Base-by-base conservation (phyloP, 768 basidiomycete genomes). In the Phaffia tasmanica region DNA sequence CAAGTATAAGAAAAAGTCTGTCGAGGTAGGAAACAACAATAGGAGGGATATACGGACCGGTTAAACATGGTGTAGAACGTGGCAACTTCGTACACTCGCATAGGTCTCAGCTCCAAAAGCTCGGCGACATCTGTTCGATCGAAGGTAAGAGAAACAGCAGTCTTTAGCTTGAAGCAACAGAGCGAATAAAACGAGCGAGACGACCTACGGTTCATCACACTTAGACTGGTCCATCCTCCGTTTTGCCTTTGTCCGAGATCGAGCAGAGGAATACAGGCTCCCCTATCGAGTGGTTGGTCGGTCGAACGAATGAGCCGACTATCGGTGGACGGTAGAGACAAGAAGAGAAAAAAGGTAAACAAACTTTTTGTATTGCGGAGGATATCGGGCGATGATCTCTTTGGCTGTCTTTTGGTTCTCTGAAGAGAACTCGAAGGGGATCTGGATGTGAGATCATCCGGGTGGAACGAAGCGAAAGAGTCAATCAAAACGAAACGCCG, bases 1-100 rank as follows among this genome's bases (percentile, higher is more conserved):
- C 83, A 73, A n/a, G n/a, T n/a, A n/a, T n/a, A n/a, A 42, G 35
- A 11, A 42, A 42, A 11, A 42, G 35, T 42, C 35, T 5, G 35
- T 42, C 4, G 11, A 11, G 35, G 11, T 42, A 42, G 11, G 35
- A 11, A 11, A 4, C 35, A 42, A 11, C 4, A 42, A 5, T 4
- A 42, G 11, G 35, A 42, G 35, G 11, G 11, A 42, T 11, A 42
- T 4, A 42, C 35, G 35, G 67, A 89, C 89, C 93, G 84, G 81
- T 97, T 99, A 82, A 97, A 98, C 94, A 99, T 98, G 72, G 95
- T 99, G 78, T 99, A 99, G 80, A 99, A 99, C 18, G 91, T 93
- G 21, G 94, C 94, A 60, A 99, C 95, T 78, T 99, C 95, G 76
- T 99, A 99, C 1, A 97, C 95, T 14, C 95, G 87, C 95, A 99